Conservation (phyloP, 202 grass and related monocot genomes). For the Tripidium arundinaceum region DNA sequence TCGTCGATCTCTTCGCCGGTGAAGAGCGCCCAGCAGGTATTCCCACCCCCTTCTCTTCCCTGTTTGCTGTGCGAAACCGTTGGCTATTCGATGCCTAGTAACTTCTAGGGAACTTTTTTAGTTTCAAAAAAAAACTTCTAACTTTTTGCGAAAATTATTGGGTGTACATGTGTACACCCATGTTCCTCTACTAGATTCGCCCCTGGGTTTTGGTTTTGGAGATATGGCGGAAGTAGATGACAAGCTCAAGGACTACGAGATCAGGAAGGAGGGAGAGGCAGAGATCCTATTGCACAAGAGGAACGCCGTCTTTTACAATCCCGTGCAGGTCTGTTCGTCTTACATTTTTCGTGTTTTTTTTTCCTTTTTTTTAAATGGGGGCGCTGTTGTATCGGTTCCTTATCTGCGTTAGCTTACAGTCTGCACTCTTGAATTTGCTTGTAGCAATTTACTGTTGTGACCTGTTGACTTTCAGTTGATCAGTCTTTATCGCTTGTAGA, state of each 20-base stretch:
- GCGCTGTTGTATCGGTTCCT: not conserved
- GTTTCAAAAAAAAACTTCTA: too few species aligned
- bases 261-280: conserved; percentile 84
- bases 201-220: conserved; percentile 26
- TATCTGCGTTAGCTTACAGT: not conserved
- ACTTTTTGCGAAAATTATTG: too few species aligned
- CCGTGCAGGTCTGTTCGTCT: conserved; percentile 54
- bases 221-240: conserved; percentile 56
- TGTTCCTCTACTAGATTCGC: too few species aligned
- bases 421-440: not conserved
- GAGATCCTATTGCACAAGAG: conserved; percentile 73
- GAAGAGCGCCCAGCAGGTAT: too few species aligned
- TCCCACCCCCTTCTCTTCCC: too few species aligned
- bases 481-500: not conserved
- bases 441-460: not conserved
- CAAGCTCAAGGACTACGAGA: conserved; percentile 56
- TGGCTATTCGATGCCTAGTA: too few species aligned
- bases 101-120: too few species aligned
- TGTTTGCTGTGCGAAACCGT: too few species aligned
- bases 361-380: not conserved
- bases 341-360: not conserved
- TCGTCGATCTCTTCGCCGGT: too few species aligned
- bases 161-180: too few species aligned
- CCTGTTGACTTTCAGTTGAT: not conserved
- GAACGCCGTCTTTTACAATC: conserved; percentile 89